A percentile compares a stretch with the other conserved stretches of the same genome.
phyloP scores from a whole-genome alignment of 2,329 filamentous ascomycete species.

The Coniochaeta sp. region DNA sequence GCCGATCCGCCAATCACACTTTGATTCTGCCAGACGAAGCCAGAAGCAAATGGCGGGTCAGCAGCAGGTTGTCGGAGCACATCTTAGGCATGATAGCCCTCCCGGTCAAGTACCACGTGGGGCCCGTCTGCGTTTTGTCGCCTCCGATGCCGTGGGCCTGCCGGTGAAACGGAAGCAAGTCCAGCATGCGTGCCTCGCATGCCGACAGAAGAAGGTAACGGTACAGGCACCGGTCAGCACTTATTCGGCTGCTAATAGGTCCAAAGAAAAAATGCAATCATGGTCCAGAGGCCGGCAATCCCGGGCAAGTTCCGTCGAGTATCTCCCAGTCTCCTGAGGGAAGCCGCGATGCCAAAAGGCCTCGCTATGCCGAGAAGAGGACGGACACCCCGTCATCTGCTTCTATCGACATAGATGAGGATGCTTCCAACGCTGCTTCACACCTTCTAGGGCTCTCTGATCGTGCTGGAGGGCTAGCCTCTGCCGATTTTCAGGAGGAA shows the following conservation, averaged over 20 bases:
- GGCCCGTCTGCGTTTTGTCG: conserved; percentile 43
- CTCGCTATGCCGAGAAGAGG: not conserved
- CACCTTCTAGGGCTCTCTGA: conserved; percentile 14
- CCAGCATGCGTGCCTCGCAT: conserved; percentile 47
- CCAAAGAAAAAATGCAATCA: conserved; percentile 19
- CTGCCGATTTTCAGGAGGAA: conserved; percentile 11
- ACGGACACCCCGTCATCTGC: not conserved
- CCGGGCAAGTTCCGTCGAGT: not conserved
- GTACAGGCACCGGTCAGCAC: not conserved
- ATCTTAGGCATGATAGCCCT: not conserved
- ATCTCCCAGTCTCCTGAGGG: not conserved
- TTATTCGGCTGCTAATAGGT: not conserved
- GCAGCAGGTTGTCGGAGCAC: not conserved
- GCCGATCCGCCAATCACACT: not conserved
- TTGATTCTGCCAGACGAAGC: not conserved
- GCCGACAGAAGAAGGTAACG: conserved; percentile 40
- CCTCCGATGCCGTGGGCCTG: conserved; percentile 42
- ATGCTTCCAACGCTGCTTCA: conserved; percentile 11
- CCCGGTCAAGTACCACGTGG: not conserved
- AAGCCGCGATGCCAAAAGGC: not conserved
- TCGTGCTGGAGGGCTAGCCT: conserved; percentile 8
- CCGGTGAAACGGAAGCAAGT: conserved; percentile 54
- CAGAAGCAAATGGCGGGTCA: not conserved
- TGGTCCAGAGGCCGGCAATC: conserved; percentile 10
- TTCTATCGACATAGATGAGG: conserved; percentile 3